Conservation (phyloP, 2,329 filamentous ascomycete species). For the Colletotrichum eremochloae region DNA sequence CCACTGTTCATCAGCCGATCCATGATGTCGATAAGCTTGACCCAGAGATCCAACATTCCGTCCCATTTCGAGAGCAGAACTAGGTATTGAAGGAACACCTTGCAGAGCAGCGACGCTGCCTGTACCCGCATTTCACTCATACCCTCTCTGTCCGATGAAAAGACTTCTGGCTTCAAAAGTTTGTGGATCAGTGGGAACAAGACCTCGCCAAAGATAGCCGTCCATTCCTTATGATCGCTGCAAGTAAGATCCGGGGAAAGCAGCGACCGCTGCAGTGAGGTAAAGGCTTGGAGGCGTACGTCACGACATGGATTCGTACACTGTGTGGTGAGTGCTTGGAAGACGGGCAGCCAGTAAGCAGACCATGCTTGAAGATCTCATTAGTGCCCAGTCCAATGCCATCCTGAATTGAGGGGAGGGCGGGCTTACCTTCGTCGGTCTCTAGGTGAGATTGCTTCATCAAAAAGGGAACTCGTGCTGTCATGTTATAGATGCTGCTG, state of each 20-base stretch:
- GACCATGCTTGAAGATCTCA: constrained; percentile 80
- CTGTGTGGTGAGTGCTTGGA: constrained; percentile 88
- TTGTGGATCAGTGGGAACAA: constrained; percentile 91
- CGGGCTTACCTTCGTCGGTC: constrained; percentile 76
- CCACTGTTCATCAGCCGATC: constrained; percentile 97
- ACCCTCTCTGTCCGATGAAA: constrained; percentile 88
- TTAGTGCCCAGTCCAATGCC: constrained; percentile 43
- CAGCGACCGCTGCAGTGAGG: constrained; percentile 86
- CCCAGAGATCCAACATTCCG: constrained; percentile 91
- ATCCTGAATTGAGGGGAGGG: not conserved
- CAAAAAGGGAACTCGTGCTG: constrained; percentile 82
- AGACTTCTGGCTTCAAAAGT: constrained; percentile 93
- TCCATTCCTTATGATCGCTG: constrained; percentile 92
- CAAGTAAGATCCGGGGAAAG: constrained; percentile 87
- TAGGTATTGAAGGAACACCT: constrained; percentile 95
- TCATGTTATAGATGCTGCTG: constrained; percentile 84
- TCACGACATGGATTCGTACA: constrained; percentile 96
- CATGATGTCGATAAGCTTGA: constrained; percentile 92
- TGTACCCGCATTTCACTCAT: constrained; percentile 97
- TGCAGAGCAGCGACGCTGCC: constrained; percentile 90
- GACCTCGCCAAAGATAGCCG: constrained; percentile 92
- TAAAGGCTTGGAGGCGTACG: constrained; percentile 89
- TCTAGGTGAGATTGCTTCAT: constrained; percentile 96
- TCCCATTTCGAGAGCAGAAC: constrained; percentile 87
- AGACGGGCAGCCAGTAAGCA: constrained; percentile 96